These are phyloP conservation scores for Penicillium maclennaniae DNA, from an alignment of 495 filamentous ascomycete species.

Conservation along the genomic window DNA sequence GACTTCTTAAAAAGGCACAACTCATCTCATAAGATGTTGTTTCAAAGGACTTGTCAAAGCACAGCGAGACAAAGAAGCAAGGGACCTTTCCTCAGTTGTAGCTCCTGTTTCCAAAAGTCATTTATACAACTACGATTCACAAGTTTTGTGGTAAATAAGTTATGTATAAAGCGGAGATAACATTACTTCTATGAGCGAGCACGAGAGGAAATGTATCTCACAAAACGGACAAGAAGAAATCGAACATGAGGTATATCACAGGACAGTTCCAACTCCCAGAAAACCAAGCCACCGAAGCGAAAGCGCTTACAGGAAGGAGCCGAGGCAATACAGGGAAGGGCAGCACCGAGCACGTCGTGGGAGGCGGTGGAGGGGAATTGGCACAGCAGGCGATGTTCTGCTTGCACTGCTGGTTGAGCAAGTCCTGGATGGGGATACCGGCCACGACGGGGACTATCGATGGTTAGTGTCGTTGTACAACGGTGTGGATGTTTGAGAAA, in stretches of 20 bases:
- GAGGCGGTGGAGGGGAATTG: conserved; percentile 36
- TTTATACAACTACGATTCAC: background rate
- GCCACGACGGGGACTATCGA: conserved; percentile 25
- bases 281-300: conserved; percentile 2
- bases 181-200: conserved; percentile 6
- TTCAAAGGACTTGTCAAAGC: too few relatives aligned
- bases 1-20: too few relatives aligned
- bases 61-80: too few relatives aligned
- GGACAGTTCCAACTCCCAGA: conserved; percentile 1
- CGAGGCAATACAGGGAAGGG: conserved; percentile 49
- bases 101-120: too few relatives aligned
- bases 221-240: conserved; percentile 16
- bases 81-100: too few relatives aligned
- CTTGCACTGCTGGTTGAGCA: conserved; percentile 50
- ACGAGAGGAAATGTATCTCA: conserved; percentile 12
- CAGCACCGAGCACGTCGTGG: conserved; percentile 40
- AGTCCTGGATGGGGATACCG: conserved; percentile 36
- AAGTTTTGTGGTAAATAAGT: background rate
- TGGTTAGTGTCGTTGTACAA: conserved; percentile 8
- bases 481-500: background rate
- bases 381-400: conserved; percentile 53
- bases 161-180: conserved; percentile 20
- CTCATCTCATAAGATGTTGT: too few relatives aligned
- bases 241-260: conserved; percentile 16
- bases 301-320: conserved; percentile 45